These are phyloP conservation scores for Porphyrellus cyaneotinctus DNA, from an alignment of 768 basidiomycete species.

Conservation along the genomic window DNA sequence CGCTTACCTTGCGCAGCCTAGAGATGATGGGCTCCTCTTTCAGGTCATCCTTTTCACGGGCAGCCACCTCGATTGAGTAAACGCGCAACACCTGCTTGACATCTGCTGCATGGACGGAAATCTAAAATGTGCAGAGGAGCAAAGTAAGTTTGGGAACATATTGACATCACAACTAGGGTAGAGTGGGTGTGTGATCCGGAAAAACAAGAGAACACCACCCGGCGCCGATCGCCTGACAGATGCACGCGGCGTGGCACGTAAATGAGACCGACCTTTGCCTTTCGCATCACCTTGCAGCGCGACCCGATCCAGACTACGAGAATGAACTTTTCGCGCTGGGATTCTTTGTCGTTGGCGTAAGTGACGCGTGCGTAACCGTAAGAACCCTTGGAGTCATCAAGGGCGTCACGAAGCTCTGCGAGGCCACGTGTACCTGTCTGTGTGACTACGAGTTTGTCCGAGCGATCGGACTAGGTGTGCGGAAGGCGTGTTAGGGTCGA, in stretches of 20 bases:
- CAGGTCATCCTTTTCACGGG: conserved; percentile 77
- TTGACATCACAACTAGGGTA: conserved; percentile 21
- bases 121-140: conserved; percentile 42
- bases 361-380: conserved; percentile 82
- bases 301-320: conserved; percentile 82
- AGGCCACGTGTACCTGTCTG: conserved; percentile 79
- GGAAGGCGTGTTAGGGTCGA: conserved; percentile 18
- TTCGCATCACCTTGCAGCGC: conserved; percentile 84
- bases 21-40: conserved; percentile 83
- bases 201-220: conserved; percentile 6
- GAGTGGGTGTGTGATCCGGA: conserved; percentile 24
- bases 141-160: conserved; percentile 28
- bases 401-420: conserved; percentile 63
- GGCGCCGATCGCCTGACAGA: conserved; percentile 11
- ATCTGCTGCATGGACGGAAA: conserved; percentile 87
- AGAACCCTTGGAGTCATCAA: conserved; percentile 73
- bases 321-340: conserved; percentile 84
- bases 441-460: conserved; percentile 77
- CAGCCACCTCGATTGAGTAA: conserved; percentile 87
- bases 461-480: conserved; percentile 55
- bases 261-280: conserved; percentile 66
- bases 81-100: conserved; percentile 76
- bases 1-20: conserved; percentile 73
- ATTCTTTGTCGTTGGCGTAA: conserved; percentile 85
- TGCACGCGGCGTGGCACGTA: conserved; percentile 18